phyloP scores from a whole-genome alignment of 2,329 filamentous ascomycete species.

The Colletotrichum aenigma region DNA sequence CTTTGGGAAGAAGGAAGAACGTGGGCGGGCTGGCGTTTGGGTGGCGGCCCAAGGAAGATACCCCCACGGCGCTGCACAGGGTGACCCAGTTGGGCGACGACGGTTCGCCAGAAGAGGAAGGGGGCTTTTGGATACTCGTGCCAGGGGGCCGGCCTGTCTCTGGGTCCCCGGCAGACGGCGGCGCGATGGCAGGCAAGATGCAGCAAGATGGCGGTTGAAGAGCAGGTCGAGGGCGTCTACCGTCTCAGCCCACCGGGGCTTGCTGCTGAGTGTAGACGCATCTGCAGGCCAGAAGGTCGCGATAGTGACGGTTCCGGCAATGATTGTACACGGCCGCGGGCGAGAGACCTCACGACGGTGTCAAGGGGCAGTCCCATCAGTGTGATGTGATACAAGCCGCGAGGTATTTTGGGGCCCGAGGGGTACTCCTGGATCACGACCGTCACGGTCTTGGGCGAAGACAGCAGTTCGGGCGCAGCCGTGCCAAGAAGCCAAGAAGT shows the following conservation, averaged over 20 bases:
- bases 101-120: conserved; percentile 13
- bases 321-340: neutral
- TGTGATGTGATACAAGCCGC: conserved; percentile 10
- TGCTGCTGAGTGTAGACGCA: neutral
- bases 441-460: neutral
- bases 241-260: neutral
- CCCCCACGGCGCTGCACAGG: conserved; percentile 10
- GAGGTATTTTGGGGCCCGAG: conserved; percentile 1
- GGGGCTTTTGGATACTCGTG: neutral
- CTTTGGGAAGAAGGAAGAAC: neutral
- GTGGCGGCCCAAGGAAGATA: neutral
- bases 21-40: conserved; percentile 6
- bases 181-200: conserved; percentile 26
- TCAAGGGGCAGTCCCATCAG: conserved; percentile 5
- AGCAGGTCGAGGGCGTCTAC: neutral
- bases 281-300: neutral
- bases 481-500: conserved; percentile 1
- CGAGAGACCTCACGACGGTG: neutral
- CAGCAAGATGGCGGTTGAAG: conserved; percentile 29
- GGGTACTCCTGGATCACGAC: conserved; percentile 3
- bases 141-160: conserved; percentile 1
- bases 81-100: conserved; percentile 14
- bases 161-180: conserved; percentile 25
- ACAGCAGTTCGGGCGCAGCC: conserved; percentile 9
- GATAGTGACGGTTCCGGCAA: neutral